Conservation (phyloP, 1,284 basidiomycete species). For the Melampsora larici-populina region DNA sequence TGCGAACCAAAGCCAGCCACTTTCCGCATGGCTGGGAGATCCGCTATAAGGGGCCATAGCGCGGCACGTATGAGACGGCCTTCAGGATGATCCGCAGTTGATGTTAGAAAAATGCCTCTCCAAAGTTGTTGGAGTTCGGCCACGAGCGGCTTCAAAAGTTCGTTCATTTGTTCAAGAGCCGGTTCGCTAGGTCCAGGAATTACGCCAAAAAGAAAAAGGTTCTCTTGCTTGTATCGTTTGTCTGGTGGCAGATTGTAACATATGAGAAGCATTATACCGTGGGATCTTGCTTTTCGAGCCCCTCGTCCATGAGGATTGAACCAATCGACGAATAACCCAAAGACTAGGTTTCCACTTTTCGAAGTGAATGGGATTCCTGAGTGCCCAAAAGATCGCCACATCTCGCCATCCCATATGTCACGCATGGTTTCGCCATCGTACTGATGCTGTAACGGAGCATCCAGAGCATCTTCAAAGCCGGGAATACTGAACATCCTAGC, state of each 20-base stretch:
- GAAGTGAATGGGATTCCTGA: background rate
- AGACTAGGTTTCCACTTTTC: constrained; percentile 12
- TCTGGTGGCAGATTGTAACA: too few relatives aligned
- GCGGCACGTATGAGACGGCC: background rate
- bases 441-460: background rate
- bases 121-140: background rate
- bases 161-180: too few relatives aligned
- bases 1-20: constrained; percentile 32
- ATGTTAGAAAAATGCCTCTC: background rate
- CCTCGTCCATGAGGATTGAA: background rate
- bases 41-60: constrained; percentile 1
- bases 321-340: too few relatives aligned
- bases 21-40: constrained; percentile 21
- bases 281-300: too few relatives aligned
- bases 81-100: background rate
- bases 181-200: too few relatives aligned
- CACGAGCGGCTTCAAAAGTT: too few relatives aligned
- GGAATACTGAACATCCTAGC: background rate
- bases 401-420: constrained; percentile 37
- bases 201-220: too few relatives aligned
- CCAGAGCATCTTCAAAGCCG: background rate
- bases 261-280: too few relatives aligned
- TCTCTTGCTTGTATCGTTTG: constrained; percentile 8
- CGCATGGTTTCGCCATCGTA: background rate
- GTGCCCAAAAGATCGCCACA: too few relatives aligned